Evolutionary conservation across 2,329 filamentous ascomycete genomes (phyloP), one percentile per base, ranked within the genome.

Genomic region (Aspergillus proliferans): DNA sequence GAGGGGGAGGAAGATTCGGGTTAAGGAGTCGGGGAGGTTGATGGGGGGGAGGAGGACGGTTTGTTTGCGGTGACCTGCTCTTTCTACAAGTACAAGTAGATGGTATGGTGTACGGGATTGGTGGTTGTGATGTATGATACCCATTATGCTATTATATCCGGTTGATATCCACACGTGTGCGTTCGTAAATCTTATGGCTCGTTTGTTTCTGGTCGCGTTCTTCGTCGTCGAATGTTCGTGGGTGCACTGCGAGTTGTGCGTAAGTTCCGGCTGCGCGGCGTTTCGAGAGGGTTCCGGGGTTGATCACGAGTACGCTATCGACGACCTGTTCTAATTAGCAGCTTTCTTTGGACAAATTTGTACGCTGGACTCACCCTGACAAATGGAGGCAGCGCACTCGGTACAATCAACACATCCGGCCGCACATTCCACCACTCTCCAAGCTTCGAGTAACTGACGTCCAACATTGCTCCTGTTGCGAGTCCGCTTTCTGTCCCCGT

Each of bases 391-490:
- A 97, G 70, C 43, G 86, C 80, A 62, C 89, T 95, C 1, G 93
- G 92, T 43, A 87, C 76, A 43, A 97, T 76, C 61, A 97, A 71
- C 34, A 97, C 78, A 69, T 98, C 93, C 0, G 91, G 93, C 46
- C 84, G 76, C 2, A 90, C 86, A 54, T 86, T 87, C 61, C 93
- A 79, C 83, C 95, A 95, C 70, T 97, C 93, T 15, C 88, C 90
- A 15, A 97, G 72, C 71, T 93, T 92, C 57, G 94, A 66, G 69
- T 93, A 95, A 54, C 85, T 85, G 18, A 88, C 73, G 68, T 98
- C 93, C 46, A 97, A 67, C 75, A 86, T 84, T 0, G 88, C 83
- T 0, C 91, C 91, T 0, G 86, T 84, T 4, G 81, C 82, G 34
- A 81, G 60, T 1, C 79, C 81, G 50, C 79, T 76, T 15, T 73